phyloP scores from a whole-genome alignment of 257 asterid genomes.

The Linaria vulgaris region DNA sequence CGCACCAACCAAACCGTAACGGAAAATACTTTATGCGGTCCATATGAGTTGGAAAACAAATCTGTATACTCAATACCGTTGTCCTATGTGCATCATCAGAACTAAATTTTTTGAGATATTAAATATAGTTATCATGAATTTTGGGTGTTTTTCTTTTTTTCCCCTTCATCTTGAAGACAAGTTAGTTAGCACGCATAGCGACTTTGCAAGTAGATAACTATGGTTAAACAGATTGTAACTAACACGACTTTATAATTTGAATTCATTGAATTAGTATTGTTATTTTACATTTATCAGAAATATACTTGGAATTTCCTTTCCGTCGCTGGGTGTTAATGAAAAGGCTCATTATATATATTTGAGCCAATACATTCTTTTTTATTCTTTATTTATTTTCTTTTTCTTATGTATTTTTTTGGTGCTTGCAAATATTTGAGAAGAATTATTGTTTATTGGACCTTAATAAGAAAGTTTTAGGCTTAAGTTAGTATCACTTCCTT shows the following conservation, averaged over 20 bases:
- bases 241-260: constrained; percentile 38
- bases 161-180: constrained; percentile 27
- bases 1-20: constrained; percentile 34
- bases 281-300: neutral
- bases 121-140: neutral
- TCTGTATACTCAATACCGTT: constrained; percentile 24
- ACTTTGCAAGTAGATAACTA: constrained; percentile 49
- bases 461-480: no score
- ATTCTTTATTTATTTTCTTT: no score
- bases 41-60: constrained; percentile 40
- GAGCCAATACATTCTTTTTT: no score
- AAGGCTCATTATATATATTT: no score
- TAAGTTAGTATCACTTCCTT: no score
- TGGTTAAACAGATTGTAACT: constrained; percentile 64
- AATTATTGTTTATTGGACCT: no score
- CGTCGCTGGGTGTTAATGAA: no score
- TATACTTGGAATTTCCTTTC: no score
- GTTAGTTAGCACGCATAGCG: constrained; percentile 27
- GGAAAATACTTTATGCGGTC: constrained; percentile 41
- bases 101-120: neutral
- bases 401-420: no score
- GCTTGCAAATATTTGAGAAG: no score
- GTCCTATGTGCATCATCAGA: neutral
- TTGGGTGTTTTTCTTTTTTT: constrained; percentile 12
- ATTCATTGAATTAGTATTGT: constrained; percentile 10